Conservation (phyloP, 768 basidiomycete species). For the Boletus pseudopeckii region DNA sequence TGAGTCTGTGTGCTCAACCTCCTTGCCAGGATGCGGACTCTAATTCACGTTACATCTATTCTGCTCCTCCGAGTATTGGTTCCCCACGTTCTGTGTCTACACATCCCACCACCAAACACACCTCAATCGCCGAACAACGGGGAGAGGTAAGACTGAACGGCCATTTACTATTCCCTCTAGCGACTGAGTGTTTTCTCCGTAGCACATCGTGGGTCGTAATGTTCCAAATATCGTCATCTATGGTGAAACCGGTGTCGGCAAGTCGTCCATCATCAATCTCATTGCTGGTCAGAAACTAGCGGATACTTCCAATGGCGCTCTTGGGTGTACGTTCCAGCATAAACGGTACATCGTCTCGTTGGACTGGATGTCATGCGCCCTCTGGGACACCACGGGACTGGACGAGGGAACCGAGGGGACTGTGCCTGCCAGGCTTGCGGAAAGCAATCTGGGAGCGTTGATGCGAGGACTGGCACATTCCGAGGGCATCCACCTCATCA, state of each 20-base stretch:
- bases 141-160: not conserved
- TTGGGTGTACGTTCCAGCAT: slow-evolving; percentile 5
- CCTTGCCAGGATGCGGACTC: not conserved
- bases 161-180: not conserved
- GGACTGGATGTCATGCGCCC: not conserved
- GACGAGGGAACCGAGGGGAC: not conserved
- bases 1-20: not conserved
- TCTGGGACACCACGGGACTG: not conserved
- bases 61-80: not conserved
- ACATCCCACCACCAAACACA: not conserved
- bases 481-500: not conserved
- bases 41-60: not conserved
- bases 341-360: not conserved
- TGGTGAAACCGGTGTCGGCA: slow-evolving; percentile 3
- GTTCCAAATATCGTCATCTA: slow-evolving; percentile 4
- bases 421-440: not conserved
- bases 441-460: not conserved
- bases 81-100: not conserved
- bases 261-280: slow-evolving; percentile 10
- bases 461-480: not conserved
- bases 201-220: not conserved
- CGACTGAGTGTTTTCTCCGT: not conserved
- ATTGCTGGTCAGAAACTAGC: slow-evolving; percentile 1
- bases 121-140: not conserved
- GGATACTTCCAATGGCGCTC: not conserved